Evolutionary conservation across 306 rosid species (phyloP), one percentile per base, ranked within the genome.

Genomic region (Malus sieversii): DNA sequence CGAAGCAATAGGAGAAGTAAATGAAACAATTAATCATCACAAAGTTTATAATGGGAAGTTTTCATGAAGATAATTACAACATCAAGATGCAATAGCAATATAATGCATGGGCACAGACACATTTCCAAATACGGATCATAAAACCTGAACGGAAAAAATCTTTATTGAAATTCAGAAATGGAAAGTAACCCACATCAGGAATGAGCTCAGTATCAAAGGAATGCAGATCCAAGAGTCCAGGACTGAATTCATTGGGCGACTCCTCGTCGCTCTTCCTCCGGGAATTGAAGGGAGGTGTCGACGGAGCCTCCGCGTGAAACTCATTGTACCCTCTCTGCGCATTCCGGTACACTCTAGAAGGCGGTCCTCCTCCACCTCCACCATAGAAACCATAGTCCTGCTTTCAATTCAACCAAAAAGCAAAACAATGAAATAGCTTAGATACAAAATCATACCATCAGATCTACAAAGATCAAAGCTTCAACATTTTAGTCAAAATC

Each of bases 201-300:
- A 96, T 82, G 84, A 96, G 93, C 83, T 92, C 98, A 8, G 99
- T 92, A 81, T 96, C 98, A 55, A 89, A 84, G 3, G 99, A 90
- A 84, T 96, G 98, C 90, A 96, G 91, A 88, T 96, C 99, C 86
- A 96, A 74, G 59, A 96, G 88, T 45, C 99, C 99, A 33, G 99
- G 99, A 78, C 99, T 96, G 82, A 87, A 89, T 81, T 96, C 97
- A 79, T 69, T 89, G 4, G 94, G 79, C 6, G 90, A 90, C 76
- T 89, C 96, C 32, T 89, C 99, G 0, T 90, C 90, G 7, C 68
- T 87, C 85, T 84, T 90, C 77, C 89, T 88, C 68, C 78, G 82
- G 23, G 87, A 76, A 79, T 84, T 84, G 23, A 76, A 89, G 1
- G 97, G 98, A 72, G 98, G 97, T 1, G 99, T 87, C 0, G 92